These are phyloP conservation scores for Acanthamoeba healyi DNA, from an alignment of 208 protist species.

Conservation along the genomic window DNA sequence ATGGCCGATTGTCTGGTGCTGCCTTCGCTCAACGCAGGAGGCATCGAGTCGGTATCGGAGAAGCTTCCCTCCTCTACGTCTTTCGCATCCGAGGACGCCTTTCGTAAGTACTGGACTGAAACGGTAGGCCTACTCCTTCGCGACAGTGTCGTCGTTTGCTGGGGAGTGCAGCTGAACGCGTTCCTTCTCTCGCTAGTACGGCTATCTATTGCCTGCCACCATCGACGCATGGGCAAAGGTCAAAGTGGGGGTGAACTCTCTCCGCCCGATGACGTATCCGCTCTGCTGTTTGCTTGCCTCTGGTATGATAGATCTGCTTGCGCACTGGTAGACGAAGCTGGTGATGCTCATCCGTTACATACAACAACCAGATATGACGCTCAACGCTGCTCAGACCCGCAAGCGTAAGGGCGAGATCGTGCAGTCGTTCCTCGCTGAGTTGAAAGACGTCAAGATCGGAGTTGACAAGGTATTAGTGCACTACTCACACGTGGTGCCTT, in stretches of 20 bases:
- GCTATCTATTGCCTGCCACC: neutral
- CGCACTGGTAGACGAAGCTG: neutral
- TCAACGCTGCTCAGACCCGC: neutral
- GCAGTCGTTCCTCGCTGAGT: neutral
- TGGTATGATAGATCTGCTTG: neutral
- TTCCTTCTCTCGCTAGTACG: neutral
- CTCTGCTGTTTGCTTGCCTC: constrained; percentile 29
- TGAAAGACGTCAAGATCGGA: neutral
- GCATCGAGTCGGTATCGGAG: neutral
- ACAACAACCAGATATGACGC: neutral
- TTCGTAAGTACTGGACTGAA: constrained; percentile 22
- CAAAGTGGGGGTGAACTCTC: neutral
- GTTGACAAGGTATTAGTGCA: neutral
- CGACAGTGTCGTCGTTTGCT: too few relatives aligned
- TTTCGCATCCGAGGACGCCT: neutral
- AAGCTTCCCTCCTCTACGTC: neutral
- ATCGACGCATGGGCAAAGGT: neutral
- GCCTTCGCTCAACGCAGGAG: neutral
- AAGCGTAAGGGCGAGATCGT: constrained; percentile 5
- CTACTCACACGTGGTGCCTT: neutral
- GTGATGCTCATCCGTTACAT: neutral
- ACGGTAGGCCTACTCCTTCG: neutral
- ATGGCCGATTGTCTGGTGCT: neutral
- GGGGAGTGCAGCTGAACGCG: neutral
- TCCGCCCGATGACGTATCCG: constrained; percentile 21